Base-by-base conservation (phyloP, 106 monocot genomes). In the Agapanthus africanus region DNA sequence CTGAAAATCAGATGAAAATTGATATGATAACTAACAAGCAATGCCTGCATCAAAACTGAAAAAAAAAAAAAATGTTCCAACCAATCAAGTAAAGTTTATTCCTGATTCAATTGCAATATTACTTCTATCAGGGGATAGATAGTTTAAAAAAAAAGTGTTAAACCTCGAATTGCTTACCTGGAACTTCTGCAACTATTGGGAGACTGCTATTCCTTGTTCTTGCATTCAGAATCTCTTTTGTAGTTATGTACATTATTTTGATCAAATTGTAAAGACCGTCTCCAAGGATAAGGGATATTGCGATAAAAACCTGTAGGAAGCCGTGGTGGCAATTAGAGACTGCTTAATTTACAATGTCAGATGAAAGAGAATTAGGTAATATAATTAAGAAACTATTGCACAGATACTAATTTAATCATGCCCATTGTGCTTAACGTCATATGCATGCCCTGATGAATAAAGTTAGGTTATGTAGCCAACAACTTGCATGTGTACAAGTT, bases 261-360 rank as follows among this genome's bases (percentile, higher is more conserved):
- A 91, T 76, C 81, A 95, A 77, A 81, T 95, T 95, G 81, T 95
- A 95, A 59, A 95, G 80, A 52, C 86, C 86, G 79, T 91, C 91
- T 16, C 91, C 91, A 74, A 91, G 91, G 33, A 91, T 91, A 66
- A 91, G 79, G 40, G 91, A 84, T 32, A 91, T 85, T 32, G 91
- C 87, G 64, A 91, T 68, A 65, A 91, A 90, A 66, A 90, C 90
- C 90, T 90, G 76, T 36, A 34, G n/a, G n/a, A n/a, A n/a, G n/a
- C n/a, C n/a, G n/a, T n/a, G n/a, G n/a, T n/a, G n/a, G n/a, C n/a
- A n/a, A n/a, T n/a, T n/a, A n/a, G n/a, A n/a, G n/a, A n/a, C n/a
- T n/a, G n/a, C n/a, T n/a, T n/a, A n/a, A n/a, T n/a, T n/a, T n/a
- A n/a, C n/a, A n/a, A n/a, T n/a, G n/a, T n/a, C n/a, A n/a, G n/a